Percentiles rank a stretch among this genome's conserved stretches.
Conservation (phyloP, 2,329 filamentous ascomycete genomes). For the Corynespora cassiicola region DNA sequence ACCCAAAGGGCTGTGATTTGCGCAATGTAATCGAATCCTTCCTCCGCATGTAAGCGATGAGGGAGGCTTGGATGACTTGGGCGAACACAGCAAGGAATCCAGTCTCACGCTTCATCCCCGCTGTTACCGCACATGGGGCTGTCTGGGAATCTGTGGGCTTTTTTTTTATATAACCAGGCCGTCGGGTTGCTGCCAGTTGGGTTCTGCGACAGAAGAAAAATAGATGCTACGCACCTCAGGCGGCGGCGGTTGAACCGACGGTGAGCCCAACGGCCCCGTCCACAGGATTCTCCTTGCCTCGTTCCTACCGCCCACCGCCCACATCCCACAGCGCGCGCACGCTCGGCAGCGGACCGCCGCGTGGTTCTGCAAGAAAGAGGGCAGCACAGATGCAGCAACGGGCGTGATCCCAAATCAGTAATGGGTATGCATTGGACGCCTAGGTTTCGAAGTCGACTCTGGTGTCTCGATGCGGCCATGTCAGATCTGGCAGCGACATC, state of each 20-base stretch:
- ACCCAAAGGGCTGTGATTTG: constrained; percentile 17
- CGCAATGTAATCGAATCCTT: constrained; percentile 16
- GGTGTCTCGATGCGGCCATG: constrained; percentile 1
- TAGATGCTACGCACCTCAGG: no score
- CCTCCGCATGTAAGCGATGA: constrained; percentile 22
- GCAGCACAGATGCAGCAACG: constrained; percentile 19
- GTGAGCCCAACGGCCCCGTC: no score
- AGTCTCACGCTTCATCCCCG: no score
- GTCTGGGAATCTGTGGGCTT: no score
- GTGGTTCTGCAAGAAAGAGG: constrained; percentile 22
- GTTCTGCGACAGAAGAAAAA: no score
- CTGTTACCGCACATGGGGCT: no score
- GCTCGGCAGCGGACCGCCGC: constrained; percentile 29
- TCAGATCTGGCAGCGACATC: constrained; percentile 2
- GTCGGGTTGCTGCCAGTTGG: no score
- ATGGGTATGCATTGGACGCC: constrained; percentile 1
- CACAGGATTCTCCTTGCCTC: no score
- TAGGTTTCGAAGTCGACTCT: neutral
- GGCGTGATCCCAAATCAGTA: constrained; percentile 18
- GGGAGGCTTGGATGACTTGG: constrained; percentile 12
- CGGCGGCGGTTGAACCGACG: no score
- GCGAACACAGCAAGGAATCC: constrained; percentile 8
- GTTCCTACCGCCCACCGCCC: no score
- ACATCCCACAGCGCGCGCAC: no score
- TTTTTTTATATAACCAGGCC: no score